Evolutionary conservation across 1,284 basidiomycete species (phyloP).

Genomic region (Baeospora myosura): DNA sequence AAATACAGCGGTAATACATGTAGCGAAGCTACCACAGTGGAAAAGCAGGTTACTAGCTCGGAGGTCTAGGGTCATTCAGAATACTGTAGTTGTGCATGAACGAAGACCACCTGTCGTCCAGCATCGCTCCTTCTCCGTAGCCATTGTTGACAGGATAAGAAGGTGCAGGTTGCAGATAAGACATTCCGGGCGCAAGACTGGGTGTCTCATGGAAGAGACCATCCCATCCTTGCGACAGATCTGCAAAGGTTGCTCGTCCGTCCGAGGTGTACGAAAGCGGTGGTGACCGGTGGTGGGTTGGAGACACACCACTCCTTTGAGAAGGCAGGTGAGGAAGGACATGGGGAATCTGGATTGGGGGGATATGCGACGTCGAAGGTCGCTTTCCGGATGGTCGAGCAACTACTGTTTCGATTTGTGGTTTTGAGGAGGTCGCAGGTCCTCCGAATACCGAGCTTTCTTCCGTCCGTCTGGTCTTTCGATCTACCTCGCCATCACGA

Average conservation of each 20-base stretch:
- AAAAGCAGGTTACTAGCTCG: too few species aligned
- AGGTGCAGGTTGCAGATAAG: conserved; percentile 5
- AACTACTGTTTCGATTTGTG: neutral
- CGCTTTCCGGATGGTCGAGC: too few species aligned
- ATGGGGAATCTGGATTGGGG: too few species aligned
- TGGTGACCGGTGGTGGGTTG: neutral
- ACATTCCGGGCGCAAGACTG: conserved; percentile 5
- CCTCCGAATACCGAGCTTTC: conserved; percentile 37
- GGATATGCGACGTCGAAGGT: too few species aligned
- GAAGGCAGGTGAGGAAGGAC: too few species aligned
- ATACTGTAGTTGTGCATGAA: conserved; percentile 30
- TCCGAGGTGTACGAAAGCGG: conserved; percentile 1
- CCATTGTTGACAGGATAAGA: neutral
- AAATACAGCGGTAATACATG: too few species aligned
- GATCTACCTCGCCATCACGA: conserved; percentile 12
- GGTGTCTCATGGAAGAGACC: conserved; percentile 31
- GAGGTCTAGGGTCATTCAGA: conserved; percentile 12
- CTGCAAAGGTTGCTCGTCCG: conserved; percentile 4
- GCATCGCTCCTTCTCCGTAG: conserved; percentile 18
- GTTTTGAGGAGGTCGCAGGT: conserved; percentile 5
- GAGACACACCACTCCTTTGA: too few species aligned
- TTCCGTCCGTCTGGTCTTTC: conserved; percentile 19
- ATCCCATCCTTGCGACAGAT: conserved; percentile 23
- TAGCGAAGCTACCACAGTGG: too few species aligned
- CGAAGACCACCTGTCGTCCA: conserved; percentile 33